Conservation (phyloP, 129 eudicot genomes). For the Tagetes erecta region DNA sequence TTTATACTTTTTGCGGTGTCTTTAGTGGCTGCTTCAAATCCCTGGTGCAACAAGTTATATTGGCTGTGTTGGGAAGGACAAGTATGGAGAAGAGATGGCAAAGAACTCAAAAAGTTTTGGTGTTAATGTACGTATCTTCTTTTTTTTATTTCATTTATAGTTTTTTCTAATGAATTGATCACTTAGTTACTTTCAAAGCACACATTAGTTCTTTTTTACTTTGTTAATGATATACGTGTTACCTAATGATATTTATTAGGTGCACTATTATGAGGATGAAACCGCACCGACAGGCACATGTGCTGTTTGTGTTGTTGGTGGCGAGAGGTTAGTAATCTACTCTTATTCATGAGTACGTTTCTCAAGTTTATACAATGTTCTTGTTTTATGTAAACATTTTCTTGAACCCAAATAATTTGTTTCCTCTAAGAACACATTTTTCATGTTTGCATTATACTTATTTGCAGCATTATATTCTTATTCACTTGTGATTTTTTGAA, state of each 20-base stretch:
- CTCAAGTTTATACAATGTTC: conserved; percentile 4
- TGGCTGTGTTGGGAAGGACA: conserved; percentile 96
- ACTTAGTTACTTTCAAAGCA: not conserved
- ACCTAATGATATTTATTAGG: conserved; percentile 40
- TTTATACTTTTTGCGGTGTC: conserved; percentile 10
- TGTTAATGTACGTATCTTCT: conserved; percentile 59
- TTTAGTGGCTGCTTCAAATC: conserved; percentile 94
- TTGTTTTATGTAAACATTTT: conserved; percentile 12
- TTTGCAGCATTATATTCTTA: not conserved
- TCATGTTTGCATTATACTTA: conserved; percentile 1
- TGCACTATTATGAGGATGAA: conserved; percentile 81
- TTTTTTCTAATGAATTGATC: not conserved
- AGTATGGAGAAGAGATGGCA: conserved; percentile 88
- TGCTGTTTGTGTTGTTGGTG: conserved; percentile 90
- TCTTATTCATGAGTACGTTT: not conserved
- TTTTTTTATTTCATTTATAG: not conserved
- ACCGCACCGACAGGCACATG: conserved; percentile 90
- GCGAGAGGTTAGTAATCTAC: conserved; percentile 64
- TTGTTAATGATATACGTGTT: not conserved
- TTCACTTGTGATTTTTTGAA: not conserved
- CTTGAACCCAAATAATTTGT: not conserved
- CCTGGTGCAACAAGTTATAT: conserved; percentile 91
- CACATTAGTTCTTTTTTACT: not conserved
- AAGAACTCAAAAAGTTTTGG: conserved; percentile 66
- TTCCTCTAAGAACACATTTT: conserved; percentile 6